Evolutionary conservation across 108 stramenopile genomes (phyloP).

Genomic region (Skeletonema potamos): DNA sequence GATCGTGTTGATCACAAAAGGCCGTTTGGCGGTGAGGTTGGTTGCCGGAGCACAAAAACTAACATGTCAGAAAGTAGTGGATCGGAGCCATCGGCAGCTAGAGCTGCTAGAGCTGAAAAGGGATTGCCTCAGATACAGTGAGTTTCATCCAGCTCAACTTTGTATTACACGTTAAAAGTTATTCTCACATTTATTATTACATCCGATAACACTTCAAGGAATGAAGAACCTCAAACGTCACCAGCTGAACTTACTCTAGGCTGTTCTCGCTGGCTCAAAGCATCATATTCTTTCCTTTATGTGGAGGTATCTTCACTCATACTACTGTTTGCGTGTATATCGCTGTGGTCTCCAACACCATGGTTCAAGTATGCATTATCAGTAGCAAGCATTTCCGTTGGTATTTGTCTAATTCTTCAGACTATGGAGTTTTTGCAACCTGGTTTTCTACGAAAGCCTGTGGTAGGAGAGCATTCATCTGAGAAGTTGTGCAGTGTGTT

Average conservation of each 20-base stretch:
- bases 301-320: conserved; percentile 22
- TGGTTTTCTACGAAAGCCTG: conserved; percentile 16
- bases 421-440: conserved; percentile 38
- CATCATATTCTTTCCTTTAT: conserved; percentile 29
- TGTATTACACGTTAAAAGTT: not conserved
- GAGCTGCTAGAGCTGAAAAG: not conserved
- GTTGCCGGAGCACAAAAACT: no score
- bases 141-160: not conserved
- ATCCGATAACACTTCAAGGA: not conserved
- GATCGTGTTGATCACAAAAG: no score
- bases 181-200: not conserved
- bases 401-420: conserved; percentile 36
- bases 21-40: no score
- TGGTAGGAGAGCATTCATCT: conserved; percentile 34
- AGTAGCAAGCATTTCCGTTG: conserved; percentile 25
- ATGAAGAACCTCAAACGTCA: conserved; percentile 31
- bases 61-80: not conserved
- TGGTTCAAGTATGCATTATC: conserved; percentile 27
- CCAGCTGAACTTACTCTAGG: conserved; percentile 35
- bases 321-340: conserved; percentile 23
- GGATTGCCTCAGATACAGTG: conserved; percentile 1
- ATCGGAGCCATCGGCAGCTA: not conserved
- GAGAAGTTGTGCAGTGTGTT: conserved; percentile 35
- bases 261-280: conserved; percentile 29
- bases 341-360: conserved; percentile 11